These are phyloP conservation scores for Kluyveromyces siamensis DNA, from an alignment of 805 yeast species.

Conservation along the genomic window DNA sequence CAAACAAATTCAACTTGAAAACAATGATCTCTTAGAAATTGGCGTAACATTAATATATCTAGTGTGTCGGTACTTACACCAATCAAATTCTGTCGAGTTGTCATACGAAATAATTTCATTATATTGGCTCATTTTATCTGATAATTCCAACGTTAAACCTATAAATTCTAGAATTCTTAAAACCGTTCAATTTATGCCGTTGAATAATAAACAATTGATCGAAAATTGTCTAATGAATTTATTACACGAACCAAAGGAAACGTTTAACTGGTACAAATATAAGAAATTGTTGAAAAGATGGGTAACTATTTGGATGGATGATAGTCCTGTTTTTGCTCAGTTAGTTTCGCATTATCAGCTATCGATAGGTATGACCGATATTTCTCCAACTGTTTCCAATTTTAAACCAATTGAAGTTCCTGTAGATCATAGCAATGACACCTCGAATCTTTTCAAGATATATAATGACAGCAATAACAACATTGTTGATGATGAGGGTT, in stretches of 20 bases:
- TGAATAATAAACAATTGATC: slow-evolving; percentile 19
- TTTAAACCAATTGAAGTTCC: slow-evolving; percentile 14
- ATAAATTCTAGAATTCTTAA: slow-evolving; percentile 18
- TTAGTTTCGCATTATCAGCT: slow-evolving; percentile 1
- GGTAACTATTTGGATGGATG: slow-evolving; percentile 4
- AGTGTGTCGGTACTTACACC: slow-evolving; percentile 9
- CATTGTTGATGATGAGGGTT: slow-evolving; percentile 1
- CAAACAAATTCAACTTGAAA: slow-evolving; percentile 9
- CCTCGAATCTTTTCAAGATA: not conserved
- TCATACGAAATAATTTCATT: slow-evolving; percentile 23
- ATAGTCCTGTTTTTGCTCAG: not conserved
- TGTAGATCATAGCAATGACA: slow-evolving; percentile 2
- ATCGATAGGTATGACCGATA: slow-evolving; percentile 15
- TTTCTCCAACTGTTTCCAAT: slow-evolving; percentile 6
- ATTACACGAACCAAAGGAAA: not conserved
- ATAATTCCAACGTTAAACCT: slow-evolving; percentile 7
- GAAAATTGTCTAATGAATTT: slow-evolving; percentile 14
- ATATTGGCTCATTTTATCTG: slow-evolving; percentile 20
- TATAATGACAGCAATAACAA: slow-evolving; percentile 1
- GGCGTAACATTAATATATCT: slow-evolving; percentile 23
- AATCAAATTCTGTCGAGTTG: slow-evolving; percentile 9
- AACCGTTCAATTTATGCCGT: slow-evolving; percentile 21
- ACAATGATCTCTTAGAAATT: slow-evolving; percentile 20
- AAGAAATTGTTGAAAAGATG: slow-evolving; percentile 3
- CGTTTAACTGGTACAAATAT: slow-evolving; percentile 1